Conservation (phyloP, 169 alveolate genomes). For the Neospora caninum region DNA sequence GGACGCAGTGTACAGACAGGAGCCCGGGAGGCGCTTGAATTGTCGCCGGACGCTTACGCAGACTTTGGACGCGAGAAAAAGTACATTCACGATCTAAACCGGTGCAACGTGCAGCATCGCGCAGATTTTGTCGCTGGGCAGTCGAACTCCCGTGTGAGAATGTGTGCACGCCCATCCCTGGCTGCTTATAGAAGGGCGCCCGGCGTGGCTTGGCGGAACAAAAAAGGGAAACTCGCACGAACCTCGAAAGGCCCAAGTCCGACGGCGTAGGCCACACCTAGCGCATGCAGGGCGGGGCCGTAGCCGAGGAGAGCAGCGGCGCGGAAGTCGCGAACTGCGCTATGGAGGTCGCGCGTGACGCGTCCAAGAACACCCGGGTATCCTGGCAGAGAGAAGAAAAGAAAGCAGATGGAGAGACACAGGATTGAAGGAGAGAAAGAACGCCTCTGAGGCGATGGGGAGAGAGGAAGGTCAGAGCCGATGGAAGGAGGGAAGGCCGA, state of each 20-base stretch:
- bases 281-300: slow-evolving; percentile 62
- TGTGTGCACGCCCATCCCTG: not conserved
- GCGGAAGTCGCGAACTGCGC: slow-evolving; percentile 9
- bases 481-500: too few species aligned
- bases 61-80: too few species aligned
- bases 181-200: not conserved
- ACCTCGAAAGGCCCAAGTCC: slow-evolving; percentile 60
- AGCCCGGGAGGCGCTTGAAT: too few species aligned
- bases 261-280: slow-evolving; percentile 62
- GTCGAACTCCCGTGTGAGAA: too few species aligned
- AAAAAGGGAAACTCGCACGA: not conserved
- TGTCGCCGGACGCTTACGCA: too few species aligned
- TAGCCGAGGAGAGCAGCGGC: not conserved
- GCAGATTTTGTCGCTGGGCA: too few species aligned
- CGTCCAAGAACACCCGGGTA: slow-evolving; percentile 32
- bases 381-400: slow-evolving; percentile 13
- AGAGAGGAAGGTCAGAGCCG: too few species aligned
- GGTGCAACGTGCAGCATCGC: too few species aligned
- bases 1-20: too few species aligned
- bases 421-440: too few species aligned
- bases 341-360: not conserved
- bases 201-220: not conserved
- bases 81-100: too few species aligned
- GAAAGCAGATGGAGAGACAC: not conserved
- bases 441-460: too few species aligned